Base-by-base conservation (phyloP, 2,329 filamentous ascomycete genomes). In the Fusarium sp. region DNA sequence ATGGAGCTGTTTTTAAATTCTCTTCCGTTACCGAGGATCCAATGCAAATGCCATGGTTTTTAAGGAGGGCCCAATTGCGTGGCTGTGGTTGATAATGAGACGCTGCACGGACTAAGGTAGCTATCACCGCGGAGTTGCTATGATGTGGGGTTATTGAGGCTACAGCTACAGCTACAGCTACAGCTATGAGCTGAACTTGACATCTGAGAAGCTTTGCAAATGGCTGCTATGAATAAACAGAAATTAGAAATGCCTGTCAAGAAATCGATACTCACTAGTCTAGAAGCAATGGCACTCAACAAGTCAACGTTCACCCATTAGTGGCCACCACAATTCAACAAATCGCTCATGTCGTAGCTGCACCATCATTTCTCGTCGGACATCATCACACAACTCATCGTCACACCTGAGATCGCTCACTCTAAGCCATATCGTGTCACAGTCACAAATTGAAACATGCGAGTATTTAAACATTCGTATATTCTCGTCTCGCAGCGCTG, bases 401-500 rank as follows among this genome's bases (percentile, higher is more conserved):
- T 53, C 63, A 47, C 32, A 9, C 2, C 12, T 56, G 16, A 13
- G 9, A 40, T 30, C n/a, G n/a, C 11, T 33, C 49, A 61, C 23
- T 21, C 19, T 4, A 49, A 13, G 52, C 50, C 46, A 64, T 32
- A 59, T n/a, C 18, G 49, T 23, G 15, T 62, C 49, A 60, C 35
- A 32, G 6, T 33, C n/a, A 43, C 18, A 49, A 9, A 15, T 44
- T 30, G 23, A 32, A 18, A 30, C 44, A 9, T 33, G 3, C 47
- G 44, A 37, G 13, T 75, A 60, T 75, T 76, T 74, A 68, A 80
- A 81, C 79, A 71, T 75, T 83, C 81, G 79, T 83, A 73, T 82
- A 82, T 83, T 83, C 80, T 81, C 79, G 77, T 81, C 76, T 79
- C 73, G 78, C 78, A 71, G 77, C 78, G 64, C 69, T 71, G 64